Evolutionary conservation across 2,329 filamentous ascomycete genomes (phyloP), one percentile per base, ranked within the genome.

Genomic region (Coleophoma cylindrospora): DNA sequence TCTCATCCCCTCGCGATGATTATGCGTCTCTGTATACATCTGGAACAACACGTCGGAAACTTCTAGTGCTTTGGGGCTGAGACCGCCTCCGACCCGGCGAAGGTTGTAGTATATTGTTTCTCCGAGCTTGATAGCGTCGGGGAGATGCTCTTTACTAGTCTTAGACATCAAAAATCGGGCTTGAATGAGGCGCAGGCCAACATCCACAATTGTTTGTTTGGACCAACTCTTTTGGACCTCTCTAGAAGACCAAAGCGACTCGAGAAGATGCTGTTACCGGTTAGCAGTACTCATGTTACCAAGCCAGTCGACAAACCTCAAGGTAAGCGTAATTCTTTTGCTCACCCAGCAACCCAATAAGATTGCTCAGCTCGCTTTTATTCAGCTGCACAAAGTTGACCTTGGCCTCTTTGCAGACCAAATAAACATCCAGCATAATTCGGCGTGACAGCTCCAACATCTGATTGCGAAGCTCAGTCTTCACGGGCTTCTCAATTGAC

Each of bases 271-370:
- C 49, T 51, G 34, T 43, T n/a, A 27, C 3, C 5, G 9, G 14
- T 50, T 22, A 43, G 36, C 14, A 41, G 33, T 22, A 21, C 21
- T 15, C 11, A 40, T 32, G 12, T 27, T 27, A 10, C 27, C 9
- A 27, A 5, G 7, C 13, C 12, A 13, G 5, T 47, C 3, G 15
- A 15, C 36, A 51, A 55, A 60, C 53, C 53, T 75, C 72, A 14
- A 75, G 67, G 47, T 74, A 72, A n/a, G 61, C 58, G 53, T 68
- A 76, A 56, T 75, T 73, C 52, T 66, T 58, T 51, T 77, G 74
- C 17, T 70, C 68, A 17, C 73, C 74, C 1, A 78, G 66, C 4
- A 77, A 64, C 11, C 67, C 66, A 22, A 76, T 66, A 2, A 77
- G 64, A 4, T 70, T 69, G n/a, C 67, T 67, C 2, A 77, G 59